These are phyloP conservation scores for Aspergillus mulundensis DNA, from an alignment of 495 filamentous ascomycete species.

Conservation along the genomic window DNA sequence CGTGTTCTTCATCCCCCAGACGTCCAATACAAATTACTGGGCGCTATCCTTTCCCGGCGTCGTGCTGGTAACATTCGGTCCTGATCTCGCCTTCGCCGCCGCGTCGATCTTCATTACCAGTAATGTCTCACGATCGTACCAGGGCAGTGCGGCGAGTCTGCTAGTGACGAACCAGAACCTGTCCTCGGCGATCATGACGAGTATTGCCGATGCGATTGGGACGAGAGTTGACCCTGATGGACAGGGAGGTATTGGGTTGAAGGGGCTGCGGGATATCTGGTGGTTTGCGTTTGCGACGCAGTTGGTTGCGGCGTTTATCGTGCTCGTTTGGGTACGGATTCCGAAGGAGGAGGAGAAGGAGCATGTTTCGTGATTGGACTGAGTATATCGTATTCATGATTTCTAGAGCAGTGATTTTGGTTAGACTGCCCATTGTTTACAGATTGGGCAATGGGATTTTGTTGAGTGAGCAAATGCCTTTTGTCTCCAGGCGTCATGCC, in stretches of 20 bases:
- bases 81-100: conserved; percentile 32
- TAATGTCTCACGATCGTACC: conserved; percentile 31
- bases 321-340: conserved; percentile 15
- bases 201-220: conserved; percentile 43
- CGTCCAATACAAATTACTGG: conserved; percentile 28
- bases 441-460: too few species aligned
- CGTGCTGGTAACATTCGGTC: conserved; percentile 30
- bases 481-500: too few species aligned
- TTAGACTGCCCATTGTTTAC: too few species aligned
- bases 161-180: conserved; percentile 34
- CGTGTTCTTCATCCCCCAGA: conserved; percentile 33
- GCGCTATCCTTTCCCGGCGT: conserved; percentile 28
- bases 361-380: conserved; percentile 29
- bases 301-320: conserved; percentile 38
- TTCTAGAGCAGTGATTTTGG: too few species aligned
- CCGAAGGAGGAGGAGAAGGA: conserved; percentile 41
- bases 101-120: conserved; percentile 35
- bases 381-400: background rate
- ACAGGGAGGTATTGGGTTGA: conserved; percentile 36
- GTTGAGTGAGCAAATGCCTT: too few species aligned
- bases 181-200: conserved; percentile 41
- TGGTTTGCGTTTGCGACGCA: conserved; percentile 43
- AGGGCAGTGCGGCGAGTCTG: conserved; percentile 32
- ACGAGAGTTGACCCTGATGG: conserved; percentile 32
- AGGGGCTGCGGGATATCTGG: conserved; percentile 44